Evolutionary conservation across 73 alveolate species (phyloP).

Genomic region (Vitrella brassicaformis): DNA sequence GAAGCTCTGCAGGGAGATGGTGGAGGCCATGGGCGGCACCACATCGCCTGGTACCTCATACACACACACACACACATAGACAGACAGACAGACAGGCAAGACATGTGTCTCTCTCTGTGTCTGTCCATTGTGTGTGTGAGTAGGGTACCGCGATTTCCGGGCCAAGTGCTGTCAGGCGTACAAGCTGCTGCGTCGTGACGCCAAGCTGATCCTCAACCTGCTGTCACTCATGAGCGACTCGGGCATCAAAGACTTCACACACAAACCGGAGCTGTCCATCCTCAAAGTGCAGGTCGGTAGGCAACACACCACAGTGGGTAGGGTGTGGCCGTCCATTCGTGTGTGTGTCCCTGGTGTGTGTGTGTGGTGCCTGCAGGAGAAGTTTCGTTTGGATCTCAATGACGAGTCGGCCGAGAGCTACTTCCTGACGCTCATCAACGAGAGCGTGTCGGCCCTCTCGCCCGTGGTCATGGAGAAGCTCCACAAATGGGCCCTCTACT

Average conservation of each 20-base stretch:
- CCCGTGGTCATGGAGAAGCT: constrained; percentile 80
- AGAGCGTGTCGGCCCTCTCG: constrained; percentile 9
- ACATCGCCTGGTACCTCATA: constrained; percentile 24
- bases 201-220: constrained; percentile 33
- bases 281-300: too few relatives aligned
- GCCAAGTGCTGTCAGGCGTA: constrained; percentile 17
- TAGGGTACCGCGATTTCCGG: constrained; percentile 24
- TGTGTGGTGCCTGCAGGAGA: too few relatives aligned
- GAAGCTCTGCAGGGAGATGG: constrained; percentile 65
- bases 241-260: constrained; percentile 22
- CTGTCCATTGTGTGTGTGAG: background rate
- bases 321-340: too few relatives aligned
- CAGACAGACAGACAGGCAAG: too few relatives aligned
- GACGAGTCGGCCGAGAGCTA: constrained; percentile 33
- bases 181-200: constrained; percentile 1
- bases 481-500: constrained; percentile 88
- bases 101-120: background rate
- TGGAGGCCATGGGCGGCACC: constrained; percentile 34
- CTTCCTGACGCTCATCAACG: constrained; percentile 20
- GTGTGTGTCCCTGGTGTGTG: too few relatives aligned
- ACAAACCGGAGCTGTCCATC: constrained; percentile 23
- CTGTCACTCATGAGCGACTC: constrained; percentile 27
- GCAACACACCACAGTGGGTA: too few relatives aligned
- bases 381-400: constrained; percentile 10
- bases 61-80: too few relatives aligned